phyloP scores from a whole-genome alignment of 495 filamentous ascomycete species.

The Penicillium herquei region DNA sequence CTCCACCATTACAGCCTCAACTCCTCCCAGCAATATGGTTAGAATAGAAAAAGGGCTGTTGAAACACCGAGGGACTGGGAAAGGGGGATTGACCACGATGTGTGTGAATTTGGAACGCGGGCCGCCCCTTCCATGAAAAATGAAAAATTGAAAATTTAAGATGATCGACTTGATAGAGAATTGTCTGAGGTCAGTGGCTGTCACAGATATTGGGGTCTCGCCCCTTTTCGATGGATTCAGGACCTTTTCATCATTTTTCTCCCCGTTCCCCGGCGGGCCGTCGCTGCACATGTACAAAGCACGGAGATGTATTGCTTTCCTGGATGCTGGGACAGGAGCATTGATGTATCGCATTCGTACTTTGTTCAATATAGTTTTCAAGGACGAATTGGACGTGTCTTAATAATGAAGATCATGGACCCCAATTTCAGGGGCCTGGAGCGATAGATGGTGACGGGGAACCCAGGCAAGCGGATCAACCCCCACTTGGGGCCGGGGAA shows the following conservation, averaged over 20 bases:
- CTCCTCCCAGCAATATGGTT: constrained; percentile 10
- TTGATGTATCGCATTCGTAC: background rate
- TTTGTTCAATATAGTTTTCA: background rate
- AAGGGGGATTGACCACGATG: constrained; percentile 13
- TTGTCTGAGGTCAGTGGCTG: background rate
- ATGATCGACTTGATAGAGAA: constrained; percentile 6
- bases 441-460: constrained; percentile 7
- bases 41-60: constrained; percentile 4
- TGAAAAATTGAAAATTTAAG: background rate
- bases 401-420: constrained; percentile 4
- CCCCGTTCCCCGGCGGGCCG: constrained; percentile 19
- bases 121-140: background rate
- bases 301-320: constrained; percentile 8
- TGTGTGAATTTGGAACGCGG: background rate
- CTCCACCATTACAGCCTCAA: constrained; percentile 1
- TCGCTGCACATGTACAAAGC: constrained; percentile 6
- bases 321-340: constrained; percentile 1
- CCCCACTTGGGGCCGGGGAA: constrained; percentile 19
- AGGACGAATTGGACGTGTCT: constrained; percentile 1
- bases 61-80: constrained; percentile 20
- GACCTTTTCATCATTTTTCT: background rate
- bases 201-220: background rate
- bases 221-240: background rate
- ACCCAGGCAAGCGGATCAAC: constrained; percentile 6
- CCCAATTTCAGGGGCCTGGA: background rate